Evolutionary conservation across 306 rosid species (phyloP).

Genomic region (Trifolium pratense): DNA sequence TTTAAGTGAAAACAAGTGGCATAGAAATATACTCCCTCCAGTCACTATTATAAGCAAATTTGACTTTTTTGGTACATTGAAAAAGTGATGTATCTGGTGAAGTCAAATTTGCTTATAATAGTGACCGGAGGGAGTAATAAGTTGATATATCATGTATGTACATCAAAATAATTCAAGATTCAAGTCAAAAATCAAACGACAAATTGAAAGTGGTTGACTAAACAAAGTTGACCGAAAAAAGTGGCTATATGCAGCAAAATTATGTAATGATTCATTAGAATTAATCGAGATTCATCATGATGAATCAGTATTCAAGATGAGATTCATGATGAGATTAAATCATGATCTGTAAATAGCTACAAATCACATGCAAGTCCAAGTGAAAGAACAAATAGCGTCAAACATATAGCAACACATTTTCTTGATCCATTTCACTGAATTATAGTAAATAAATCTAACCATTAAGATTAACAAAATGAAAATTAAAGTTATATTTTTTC

Average conservation of each 20-base stretch:
- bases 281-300: neutral
- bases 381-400: constrained; percentile 1
- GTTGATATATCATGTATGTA: neutral
- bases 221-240: neutral
- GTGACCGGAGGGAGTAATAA: no score
- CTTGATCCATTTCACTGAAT: constrained; percentile 20
- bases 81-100: no score
- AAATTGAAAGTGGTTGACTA: neutral
- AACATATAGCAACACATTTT: constrained; percentile 2
- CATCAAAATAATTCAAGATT: neutral
- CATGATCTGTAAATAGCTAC: neutral
- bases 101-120: no score
- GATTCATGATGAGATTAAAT: neutral
- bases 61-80: no score
- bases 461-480: constrained; percentile 9
- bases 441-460: neutral
- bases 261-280: neutral
- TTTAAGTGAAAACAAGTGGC: neutral
- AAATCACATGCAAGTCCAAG: neutral
- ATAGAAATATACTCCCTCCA: no score
- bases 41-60: no score
- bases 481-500: neutral
- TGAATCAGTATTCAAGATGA: neutral
- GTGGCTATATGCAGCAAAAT: neutral
- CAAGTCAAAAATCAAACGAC: neutral